Evolutionary conservation across 257 asterid species (phyloP).

Genomic region (Solanum paucissectum): DNA sequence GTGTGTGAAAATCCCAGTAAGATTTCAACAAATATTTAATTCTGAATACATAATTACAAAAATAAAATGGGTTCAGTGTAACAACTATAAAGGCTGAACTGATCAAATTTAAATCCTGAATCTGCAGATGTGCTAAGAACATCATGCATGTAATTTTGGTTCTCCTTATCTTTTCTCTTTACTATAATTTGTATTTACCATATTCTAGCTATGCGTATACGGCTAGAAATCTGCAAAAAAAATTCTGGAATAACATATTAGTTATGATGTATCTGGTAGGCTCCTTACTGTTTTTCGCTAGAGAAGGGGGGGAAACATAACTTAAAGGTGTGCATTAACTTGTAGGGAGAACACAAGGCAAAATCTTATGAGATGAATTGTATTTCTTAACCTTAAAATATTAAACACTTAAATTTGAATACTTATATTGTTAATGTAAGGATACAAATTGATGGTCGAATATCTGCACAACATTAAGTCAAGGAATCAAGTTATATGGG

Average conservation of each 20-base stretch:
- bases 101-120: background rate
- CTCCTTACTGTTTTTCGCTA: background rate
- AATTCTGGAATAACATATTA: background rate
- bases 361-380: background rate
- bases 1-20: background rate
- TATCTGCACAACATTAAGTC: background rate
- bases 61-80: background rate
- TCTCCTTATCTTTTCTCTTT: background rate
- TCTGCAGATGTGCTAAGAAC: background rate
- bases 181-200: background rate
- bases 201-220: conserved; percentile 38
- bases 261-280: background rate
- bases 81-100: background rate
- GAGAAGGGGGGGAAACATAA: background rate
- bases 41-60: background rate
- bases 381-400: background rate
- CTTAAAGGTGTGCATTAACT: background rate
- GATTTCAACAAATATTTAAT: background rate
- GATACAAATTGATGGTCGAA: background rate
- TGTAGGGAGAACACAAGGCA: background rate
- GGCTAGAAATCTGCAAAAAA: conserved; percentile 24
- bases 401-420: background rate
- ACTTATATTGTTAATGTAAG: background rate
- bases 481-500: background rate
- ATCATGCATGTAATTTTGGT: background rate